Percentiles rank a stretch among this genome's conserved stretches.
These are phyloP conservation scores for Silybum marianum DNA, from an alignment of 129 eudicot genomes.

Conservation along the genomic window DNA sequence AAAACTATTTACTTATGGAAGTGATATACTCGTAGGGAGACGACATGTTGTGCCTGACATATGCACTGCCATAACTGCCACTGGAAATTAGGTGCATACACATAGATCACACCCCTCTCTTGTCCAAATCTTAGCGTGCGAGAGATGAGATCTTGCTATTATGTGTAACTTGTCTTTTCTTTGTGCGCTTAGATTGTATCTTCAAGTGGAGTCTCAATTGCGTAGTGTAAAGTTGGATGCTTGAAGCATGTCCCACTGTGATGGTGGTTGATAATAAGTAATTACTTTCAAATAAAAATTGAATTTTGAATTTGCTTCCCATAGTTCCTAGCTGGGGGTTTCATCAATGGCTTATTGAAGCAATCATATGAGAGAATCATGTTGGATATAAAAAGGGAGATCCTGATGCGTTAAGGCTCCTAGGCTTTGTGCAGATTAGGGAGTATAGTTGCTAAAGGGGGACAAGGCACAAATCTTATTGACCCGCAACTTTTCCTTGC, in stretches of 20 bases:
- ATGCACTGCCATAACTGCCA: conserved; percentile 2
- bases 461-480: not conserved
- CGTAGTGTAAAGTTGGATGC: not conserved
- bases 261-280: not conserved
- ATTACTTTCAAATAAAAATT: not conserved
- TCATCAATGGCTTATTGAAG: conserved; percentile 12
- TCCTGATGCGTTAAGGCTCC: not conserved
- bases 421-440: not conserved
- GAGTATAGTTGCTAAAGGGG: not conserved
- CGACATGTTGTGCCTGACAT: not conserved
- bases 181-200: not conserved
- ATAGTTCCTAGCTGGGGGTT: not conserved
- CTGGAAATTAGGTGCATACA: conserved; percentile 6
- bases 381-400: not conserved
- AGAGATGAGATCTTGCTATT: conserved; percentile 8
- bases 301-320: not conserved
- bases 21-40: not conserved
- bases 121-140: not conserved
- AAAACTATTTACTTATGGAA: not conserved
- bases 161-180: conserved; percentile 13
- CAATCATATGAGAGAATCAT: not conserved
- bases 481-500: not conserved
- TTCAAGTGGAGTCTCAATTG: not conserved
- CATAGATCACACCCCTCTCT: not conserved
- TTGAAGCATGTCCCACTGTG: not conserved